Conservation (phyloP, 139 green algal species). For the Chlorella sp. region DNA sequence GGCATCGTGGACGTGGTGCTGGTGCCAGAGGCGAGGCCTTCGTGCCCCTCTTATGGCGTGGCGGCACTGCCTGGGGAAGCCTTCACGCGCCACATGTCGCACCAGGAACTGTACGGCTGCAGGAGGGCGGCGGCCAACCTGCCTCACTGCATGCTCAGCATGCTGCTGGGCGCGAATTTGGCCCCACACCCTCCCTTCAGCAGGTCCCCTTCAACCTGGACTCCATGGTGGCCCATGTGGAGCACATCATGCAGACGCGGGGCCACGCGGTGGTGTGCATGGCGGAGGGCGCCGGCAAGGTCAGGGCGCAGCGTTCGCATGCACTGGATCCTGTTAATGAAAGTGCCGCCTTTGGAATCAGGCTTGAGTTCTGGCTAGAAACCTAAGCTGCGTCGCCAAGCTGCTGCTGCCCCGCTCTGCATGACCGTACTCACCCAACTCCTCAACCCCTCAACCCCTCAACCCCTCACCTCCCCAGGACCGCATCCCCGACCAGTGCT, state of each 20-base stretch:
- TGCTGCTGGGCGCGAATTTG: neutral
- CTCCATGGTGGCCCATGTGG: conserved; percentile 43
- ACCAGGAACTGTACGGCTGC: too few relatives aligned
- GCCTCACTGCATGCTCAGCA: too few relatives aligned
- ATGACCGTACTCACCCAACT: too few relatives aligned
- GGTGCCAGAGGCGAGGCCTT: conserved; percentile 89
- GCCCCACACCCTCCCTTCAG: neutral
- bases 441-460: too few relatives aligned
- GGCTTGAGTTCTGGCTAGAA: neutral
- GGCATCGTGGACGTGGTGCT: conserved; percentile 80
- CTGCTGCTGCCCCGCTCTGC: neutral
- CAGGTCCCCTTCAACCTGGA: conserved; percentile 90
- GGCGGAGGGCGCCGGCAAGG: conserved; percentile 81
- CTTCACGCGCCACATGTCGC: too few relatives aligned
- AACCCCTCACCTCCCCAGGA: neutral
- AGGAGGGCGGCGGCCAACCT: too few relatives aligned
- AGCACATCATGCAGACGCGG: conserved; percentile 76
- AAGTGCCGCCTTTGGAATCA: too few relatives aligned
- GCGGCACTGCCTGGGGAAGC: too few relatives aligned
- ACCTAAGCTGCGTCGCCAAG: neutral
- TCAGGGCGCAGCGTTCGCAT: neutral
- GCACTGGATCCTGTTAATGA: too few relatives aligned
- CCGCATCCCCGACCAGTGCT: conserved; percentile 12
- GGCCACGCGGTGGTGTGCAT: conserved; percentile 81
- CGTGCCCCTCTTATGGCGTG: too few relatives aligned